Evolutionary conservation across 805 yeast genomes (phyloP), one percentile per base, ranked within the genome.

Genomic region (Wickerhamomyces alni): DNA sequence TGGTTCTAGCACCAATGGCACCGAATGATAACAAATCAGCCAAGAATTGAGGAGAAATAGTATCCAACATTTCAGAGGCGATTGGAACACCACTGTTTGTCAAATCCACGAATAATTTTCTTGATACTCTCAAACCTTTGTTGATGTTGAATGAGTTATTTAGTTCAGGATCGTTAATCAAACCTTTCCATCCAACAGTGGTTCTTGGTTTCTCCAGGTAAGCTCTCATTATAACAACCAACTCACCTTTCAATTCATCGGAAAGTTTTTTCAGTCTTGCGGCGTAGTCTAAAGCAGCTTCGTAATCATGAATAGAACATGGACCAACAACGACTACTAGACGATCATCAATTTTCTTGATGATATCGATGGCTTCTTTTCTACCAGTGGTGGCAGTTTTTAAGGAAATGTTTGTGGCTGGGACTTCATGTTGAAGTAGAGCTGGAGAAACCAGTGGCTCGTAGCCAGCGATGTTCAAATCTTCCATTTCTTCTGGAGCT

Each of bases 151-250:
- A 93, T 36, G 96, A 72, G 57, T 85, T 84, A 65, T 91, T 87
- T 45, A 91, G 77, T 57, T 91, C 95, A 35, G 99, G 99, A 66
- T 91, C 99, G 64, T 91, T 91, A 61, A 91, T 88, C 56, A 91
- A 72, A 55, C 99, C 99, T 67, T 91, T 91, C 99, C 99, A 91
- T 49, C 99, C 99, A 40, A 91, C 98, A 18, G 98, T 91, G 47
- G 99, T 91, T 72, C 99, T 83, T 57, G 99, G 99, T 67, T 91
- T 91, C 69, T 91, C 99, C 52, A 91, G 74, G 74, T 91, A 91
- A 7, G 98, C 98, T 70, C 99, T 83, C 99, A 91, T 91, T 48
- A 91, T 76, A 43, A 91, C 75, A 40, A 81, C 83, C 41, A 91
- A 72, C 50, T 91, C 98, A 39, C 71, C 77, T 45, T 78, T 63